Base-by-base conservation (phyloP, 2,329 filamentous ascomycete genomes). In the Keithomyces neogunnii region DNA sequence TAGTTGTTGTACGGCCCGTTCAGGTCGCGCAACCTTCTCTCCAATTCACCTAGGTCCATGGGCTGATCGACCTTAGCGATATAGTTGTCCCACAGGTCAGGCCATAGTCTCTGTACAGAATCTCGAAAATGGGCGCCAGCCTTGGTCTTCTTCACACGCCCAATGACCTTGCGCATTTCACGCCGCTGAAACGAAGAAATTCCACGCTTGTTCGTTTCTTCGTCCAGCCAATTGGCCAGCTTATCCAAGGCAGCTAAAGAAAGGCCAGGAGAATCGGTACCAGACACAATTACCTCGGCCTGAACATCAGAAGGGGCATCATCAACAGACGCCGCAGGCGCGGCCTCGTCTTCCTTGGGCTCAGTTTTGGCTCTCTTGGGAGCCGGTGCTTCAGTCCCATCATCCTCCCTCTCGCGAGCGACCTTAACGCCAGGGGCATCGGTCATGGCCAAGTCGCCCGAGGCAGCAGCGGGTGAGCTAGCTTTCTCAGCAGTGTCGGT, bases 41-140 rank as follows among this genome's bases (percentile, higher is more conserved):
- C 92, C 62, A 99, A 88, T 8, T 85, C 85, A 39, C 78, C 76
- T 38, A 99, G 77, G 66, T 97, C 92, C 75, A 95, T 91, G 0
- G 91, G 91, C 32, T 85, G 78, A 38, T 83, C 80, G 58, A 97
- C 71, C 55, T 73, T 83, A 36, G 85, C 74, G 1, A 80, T 73
- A 56, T 86, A 88, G 56, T 89, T 87, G 2, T 82, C 83, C 50
- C 88, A 89, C 40, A 97, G 82, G 31, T 73, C 75, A 40, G 96
- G 78, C 68, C 86, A 88, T 29, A 92, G 72, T 39, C 78, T 80
- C 64, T 88, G 79, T 6, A 97, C 93, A 0, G 93, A 85, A 42
- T 84, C 78, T 56, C 82, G 78, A 72, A 96, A 97, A 50, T 85
- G 80, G 5, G 72, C 70, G 2, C 92, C 88, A 53, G 85, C 82